phyloP scores from a whole-genome alignment of 176 grass and related monocot species.

The Musa troglodytarum region DNA sequence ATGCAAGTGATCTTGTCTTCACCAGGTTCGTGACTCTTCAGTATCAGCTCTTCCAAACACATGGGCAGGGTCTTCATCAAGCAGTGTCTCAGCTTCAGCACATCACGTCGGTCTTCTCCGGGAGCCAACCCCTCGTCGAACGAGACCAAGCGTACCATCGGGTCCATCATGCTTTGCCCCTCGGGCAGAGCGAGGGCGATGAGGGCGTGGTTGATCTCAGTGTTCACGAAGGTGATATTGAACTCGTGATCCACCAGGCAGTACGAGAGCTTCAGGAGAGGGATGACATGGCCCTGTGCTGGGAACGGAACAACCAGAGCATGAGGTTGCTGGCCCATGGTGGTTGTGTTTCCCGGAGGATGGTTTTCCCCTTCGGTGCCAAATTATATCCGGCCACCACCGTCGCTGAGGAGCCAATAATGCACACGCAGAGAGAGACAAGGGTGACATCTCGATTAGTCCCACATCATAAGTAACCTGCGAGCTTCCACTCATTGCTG shows the following conservation, averaged over 20 bases:
- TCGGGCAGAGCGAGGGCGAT: background rate
- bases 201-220: slow-evolving; percentile 41
- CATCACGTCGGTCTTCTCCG: background rate
- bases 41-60: background rate
- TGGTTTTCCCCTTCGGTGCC: no score
- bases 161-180: no score
- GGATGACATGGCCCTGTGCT: slow-evolving; percentile 59
- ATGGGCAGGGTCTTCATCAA: background rate
- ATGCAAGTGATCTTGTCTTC: slow-evolving; percentile 19
- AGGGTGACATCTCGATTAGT: no score
- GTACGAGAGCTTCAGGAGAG: slow-evolving; percentile 45
- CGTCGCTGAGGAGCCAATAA: no score
- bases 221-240: slow-evolving; percentile 49
- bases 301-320: slow-evolving; percentile 45
- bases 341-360: no score
- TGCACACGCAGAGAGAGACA: no score
- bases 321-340: background rate
- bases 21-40: background rate
- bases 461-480: no score
- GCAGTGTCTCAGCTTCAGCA: no score
- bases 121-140: background rate
- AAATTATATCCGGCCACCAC: no score
- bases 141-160: background rate
- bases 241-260: slow-evolving; percentile 31
- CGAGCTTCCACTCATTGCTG: no score